Evolutionary conservation across 2,329 filamentous ascomycete genomes (phyloP), one percentile per base, ranked within the genome.

Genomic region (Myriangium duriaei): DNA sequence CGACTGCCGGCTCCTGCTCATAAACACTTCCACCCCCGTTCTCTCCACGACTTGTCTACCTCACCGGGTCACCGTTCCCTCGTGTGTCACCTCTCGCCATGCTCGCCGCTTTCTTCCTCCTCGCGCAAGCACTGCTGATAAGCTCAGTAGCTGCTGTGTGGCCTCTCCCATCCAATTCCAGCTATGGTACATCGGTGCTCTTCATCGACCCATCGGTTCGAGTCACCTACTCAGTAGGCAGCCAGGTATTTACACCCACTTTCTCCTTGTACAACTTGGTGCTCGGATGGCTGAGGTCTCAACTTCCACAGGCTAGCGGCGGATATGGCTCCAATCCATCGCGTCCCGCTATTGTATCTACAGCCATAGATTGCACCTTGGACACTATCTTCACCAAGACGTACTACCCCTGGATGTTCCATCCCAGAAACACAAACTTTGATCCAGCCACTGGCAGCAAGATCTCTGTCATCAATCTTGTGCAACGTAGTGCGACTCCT

Each of bases 331-430:
- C 33, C 21, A 11, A 17, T 5, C 32, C 37, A 5, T 29, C 31
- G 4, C 13, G 17, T 28, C 37, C 37, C 6, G 35, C 72, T 58
- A 62, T 70, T 9, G 47, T 71, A 11, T 52, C 61, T 14, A 60
- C 57, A 40, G 66, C 67, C 5, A 61, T 71, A 19, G 47, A 61
- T 14, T 70, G 79, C 32, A 68, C 79, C 7, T 62, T 77, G 45
- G 57, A 68, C 15, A 72, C 69, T 41, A 74, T 88, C 40, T 81
- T 86, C 57, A 60, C 71, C 16, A 63, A 78, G 42, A 75, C 72
- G 48, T 76, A 87, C 44, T 71, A 84, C 11, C 83, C 84, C 0
- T 91, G 82, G 82, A 85, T 79, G 61, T 72, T 91, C 39, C 70
- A 80, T 45, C 67, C 71, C 15, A 72, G 79, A 21, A 68, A 76